phyloP scores from a whole-genome alignment of 1,139 yeast species.

The Hansenula sp. region DNA sequence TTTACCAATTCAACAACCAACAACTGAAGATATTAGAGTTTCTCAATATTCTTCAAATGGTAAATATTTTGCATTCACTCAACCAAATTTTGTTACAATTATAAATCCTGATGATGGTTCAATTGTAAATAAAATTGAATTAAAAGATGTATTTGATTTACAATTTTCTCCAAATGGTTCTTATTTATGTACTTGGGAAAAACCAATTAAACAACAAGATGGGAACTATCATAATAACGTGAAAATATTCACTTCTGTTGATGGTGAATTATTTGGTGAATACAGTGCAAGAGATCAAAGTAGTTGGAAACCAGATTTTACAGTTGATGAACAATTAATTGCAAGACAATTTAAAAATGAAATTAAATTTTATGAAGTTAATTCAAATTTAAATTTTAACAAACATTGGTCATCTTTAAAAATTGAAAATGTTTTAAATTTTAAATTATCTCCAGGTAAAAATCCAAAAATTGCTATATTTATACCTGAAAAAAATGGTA shows the following conservation, averaged over 20 bases:
- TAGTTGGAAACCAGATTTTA: constrained; percentile 90
- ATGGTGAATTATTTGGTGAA: constrained; percentile 49
- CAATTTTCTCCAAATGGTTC: constrained; percentile 88
- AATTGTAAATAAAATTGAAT: constrained; percentile 17
- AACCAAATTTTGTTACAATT: constrained; percentile 26
- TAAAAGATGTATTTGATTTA: constrained; percentile 55
- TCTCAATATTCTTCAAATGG: constrained; percentile 45
- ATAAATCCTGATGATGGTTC: constrained; percentile 23
- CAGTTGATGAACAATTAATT: constrained; percentile 69
- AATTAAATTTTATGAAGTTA: constrained; percentile 63
- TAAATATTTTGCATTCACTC: constrained; percentile 41
- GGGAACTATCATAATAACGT: constrained; percentile 73
- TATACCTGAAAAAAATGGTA: constrained; percentile 77
- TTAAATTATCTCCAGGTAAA: constrained; percentile 72
- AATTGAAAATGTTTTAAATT: constrained; percentile 56
- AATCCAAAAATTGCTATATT: constrained; percentile 92
- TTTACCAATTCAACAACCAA: constrained; percentile 22
- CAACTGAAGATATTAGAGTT: constrained; percentile 27
- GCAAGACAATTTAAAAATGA: constrained; percentile 63
- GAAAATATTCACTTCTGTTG: constrained; percentile 59
- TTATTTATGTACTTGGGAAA: constrained; percentile 85
- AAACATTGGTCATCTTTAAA: constrained; percentile 61
- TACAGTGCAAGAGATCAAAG: constrained; percentile 81
- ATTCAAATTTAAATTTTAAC: constrained; percentile 39
- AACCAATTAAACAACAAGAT: constrained; percentile 62